These are phyloP conservation scores for Mrakia blollopis DNA, from an alignment of 768 basidiomycete genomes.

Conservation along the genomic window DNA sequence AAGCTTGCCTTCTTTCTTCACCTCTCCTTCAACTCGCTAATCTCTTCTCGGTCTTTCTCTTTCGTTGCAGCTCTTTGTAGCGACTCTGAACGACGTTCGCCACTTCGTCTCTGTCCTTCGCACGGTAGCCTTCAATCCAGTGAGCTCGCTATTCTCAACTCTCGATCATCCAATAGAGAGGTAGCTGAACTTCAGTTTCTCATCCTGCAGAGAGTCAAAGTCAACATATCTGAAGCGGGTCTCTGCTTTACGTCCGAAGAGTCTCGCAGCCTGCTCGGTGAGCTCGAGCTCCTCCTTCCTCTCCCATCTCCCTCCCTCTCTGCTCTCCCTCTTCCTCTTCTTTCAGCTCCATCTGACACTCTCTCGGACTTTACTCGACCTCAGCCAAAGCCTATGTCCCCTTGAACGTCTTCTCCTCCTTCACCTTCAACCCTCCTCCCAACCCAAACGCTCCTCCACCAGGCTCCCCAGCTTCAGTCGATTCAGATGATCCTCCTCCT, in stretches of 20 bases:
- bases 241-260: conserved; percentile 80
- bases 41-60: not conserved
- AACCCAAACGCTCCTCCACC: conserved; percentile 30
- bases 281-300: conserved; percentile 30
- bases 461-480: conserved; percentile 37
- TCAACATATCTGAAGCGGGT: conserved; percentile 65
- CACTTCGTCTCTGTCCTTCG: conserved; percentile 72
- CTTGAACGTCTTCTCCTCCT: conserved; percentile 72
- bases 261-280: conserved; percentile 72
- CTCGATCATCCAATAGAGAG: not conserved
- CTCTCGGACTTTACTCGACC: not conserved
- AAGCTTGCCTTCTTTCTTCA: not conserved
- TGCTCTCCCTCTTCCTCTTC: not conserved
- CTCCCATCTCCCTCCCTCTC: not conserved
- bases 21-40: not conserved
- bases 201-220: conserved; percentile 54
- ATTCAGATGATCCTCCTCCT: conserved; percentile 37
- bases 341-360: not conserved
- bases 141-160: conserved; percentile 40
- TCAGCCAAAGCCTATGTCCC: conserved; percentile 83
- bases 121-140: conserved; percentile 74
- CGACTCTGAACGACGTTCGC: conserved; percentile 59
- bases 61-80: conserved; percentile 38
- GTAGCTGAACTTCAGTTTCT: not conserved
- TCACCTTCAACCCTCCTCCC: conserved; percentile 53